Base-by-base conservation (phyloP, 495 filamentous ascomycete species). In the Thozetella sp. region DNA sequence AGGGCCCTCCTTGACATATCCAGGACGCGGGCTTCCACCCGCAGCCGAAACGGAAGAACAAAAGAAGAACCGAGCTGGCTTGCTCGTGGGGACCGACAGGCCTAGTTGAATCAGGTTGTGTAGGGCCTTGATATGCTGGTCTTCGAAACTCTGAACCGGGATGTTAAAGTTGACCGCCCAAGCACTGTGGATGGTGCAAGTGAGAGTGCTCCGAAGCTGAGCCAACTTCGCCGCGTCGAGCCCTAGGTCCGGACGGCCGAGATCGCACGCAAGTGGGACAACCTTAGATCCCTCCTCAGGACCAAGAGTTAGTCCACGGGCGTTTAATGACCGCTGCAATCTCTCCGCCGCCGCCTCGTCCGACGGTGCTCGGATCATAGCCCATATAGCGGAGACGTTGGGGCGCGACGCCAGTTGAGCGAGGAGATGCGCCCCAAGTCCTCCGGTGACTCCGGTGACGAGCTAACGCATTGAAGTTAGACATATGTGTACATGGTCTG, bases 361-460 rank as follows among this genome's bases (percentile, higher is more conserved):
- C 60, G 63, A 72, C 54, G 25, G 59, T 30, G 56, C 77, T 11
- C 86, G 77, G 11, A 83, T 81, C 20, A 88, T 73, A 56, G 83
- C 87, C 63, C 80, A 83, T 2, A 88, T 71, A 2, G 62, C 65
- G 0, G 68, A 69, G 25, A 87, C 71, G 0, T 69, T 67, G 4
- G 76, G 67, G 23, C 78, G 72, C 22, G 72, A 63, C 2, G 83
- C 63, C 15, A 88, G 75, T 51, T 77, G 74, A 51, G 71, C 64
- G 3, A 87, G 71, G 2, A 81, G 68, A 50, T 87, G 81, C 0
- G 82, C 79, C n/a, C 86, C 86, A n/a, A 88, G 77, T 25, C 76
- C 80, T 12, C 86, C 86, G 1, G 84, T 88, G 0, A 83, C 78
- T n/a, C 86, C 86, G 1, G 86, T 88, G 20, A 88, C 69, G 40